Evolutionary conservation across 1,284 basidiomycete genomes (phyloP).

Genomic region (Cutaneotrichosporon cavernicola): DNA sequence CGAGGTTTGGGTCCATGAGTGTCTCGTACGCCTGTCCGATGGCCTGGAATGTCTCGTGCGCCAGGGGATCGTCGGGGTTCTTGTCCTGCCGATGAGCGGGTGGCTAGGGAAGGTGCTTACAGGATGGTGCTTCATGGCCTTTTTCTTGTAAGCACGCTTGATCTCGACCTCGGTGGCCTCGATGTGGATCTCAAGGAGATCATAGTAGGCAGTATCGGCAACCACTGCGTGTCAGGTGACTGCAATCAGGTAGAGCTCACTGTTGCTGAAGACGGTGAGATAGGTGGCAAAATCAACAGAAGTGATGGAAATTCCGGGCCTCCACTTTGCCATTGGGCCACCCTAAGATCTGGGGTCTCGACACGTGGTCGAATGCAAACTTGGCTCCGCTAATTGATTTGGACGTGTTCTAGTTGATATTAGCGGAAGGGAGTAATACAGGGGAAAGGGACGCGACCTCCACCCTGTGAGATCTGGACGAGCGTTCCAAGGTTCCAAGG

Average conservation of each 20-base stretch:
- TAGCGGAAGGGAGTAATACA: background rate
- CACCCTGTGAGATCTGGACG: background rate
- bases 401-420: background rate
- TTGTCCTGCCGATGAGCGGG: constrained; percentile 37
- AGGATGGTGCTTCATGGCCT: constrained; percentile 87
- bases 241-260: background rate
- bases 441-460: background rate
- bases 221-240: constrained; percentile 38
- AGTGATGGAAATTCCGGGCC: background rate
- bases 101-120: constrained; percentile 57
- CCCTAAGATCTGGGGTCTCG: too few relatives aligned
- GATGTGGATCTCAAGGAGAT: constrained; percentile 69
- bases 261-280: background rate
- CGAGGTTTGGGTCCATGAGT: constrained; percentile 67
- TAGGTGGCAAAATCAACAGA: background rate
- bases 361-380: background rate
- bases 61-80: constrained; percentile 58
- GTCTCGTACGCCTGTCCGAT: constrained; percentile 90
- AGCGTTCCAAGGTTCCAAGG: too few relatives aligned
- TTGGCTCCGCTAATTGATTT: background rate
- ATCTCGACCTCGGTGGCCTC: constrained; percentile 73
- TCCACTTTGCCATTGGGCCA: background rate
- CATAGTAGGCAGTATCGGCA: constrained; percentile 59
- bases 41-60: constrained; percentile 75
- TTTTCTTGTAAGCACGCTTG: constrained; percentile 87